Evolutionary conservation across 2,329 filamentous ascomycete genomes (phyloP), one percentile per base, ranked within the genome.

Genomic region (Exophiala phaeomuriformis): DNA sequence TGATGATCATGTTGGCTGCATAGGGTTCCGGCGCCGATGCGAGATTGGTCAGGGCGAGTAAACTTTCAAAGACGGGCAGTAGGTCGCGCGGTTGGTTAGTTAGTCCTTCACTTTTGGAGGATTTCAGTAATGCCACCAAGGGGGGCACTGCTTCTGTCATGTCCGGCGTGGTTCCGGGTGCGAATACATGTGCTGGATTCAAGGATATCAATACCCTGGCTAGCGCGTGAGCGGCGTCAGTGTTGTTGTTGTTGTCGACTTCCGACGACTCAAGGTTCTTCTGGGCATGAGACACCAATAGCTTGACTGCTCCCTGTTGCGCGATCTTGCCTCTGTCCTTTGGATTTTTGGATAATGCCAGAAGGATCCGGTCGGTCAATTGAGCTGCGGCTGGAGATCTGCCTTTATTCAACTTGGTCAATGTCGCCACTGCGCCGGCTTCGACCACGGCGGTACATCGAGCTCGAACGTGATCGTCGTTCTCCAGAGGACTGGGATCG

Each of bases 41-140:
- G 5, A 98, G 80, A 63, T 98, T 98, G 0, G 93, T 97, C 35
- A 98, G 79, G 0, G 93, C 91, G 68, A 97, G 85, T 5, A 98
- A 78, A 0, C 86, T 79, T 70, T 98, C 93, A 62, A 97, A 98
- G 0, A 86, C 84, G 0, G 93, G 90, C 0, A 98, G 78, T 9
- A 97, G 80, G 67, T 95, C 87, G 48, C 85, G 81, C 1, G 81
- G 80, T 49, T 76, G 74, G 53, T 66, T 53, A 6, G 55, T 28
- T 3, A 41, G 41, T 6, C 35, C 52, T 44, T 46, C 70, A 4
- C 53, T 46, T 4, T 71, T 67, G n/a, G 56, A 52, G 12, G 50
- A n/a, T 0, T 79, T 72, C 10, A 97, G 77, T 50, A 97, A 85
- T 19, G 81, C 82, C 4, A 86, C 71, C 1, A 98, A 79, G 0